Conservation (phyloP, 2,329 filamentous ascomycete genomes). For the Phaeomoniella chlamydospora region DNA sequence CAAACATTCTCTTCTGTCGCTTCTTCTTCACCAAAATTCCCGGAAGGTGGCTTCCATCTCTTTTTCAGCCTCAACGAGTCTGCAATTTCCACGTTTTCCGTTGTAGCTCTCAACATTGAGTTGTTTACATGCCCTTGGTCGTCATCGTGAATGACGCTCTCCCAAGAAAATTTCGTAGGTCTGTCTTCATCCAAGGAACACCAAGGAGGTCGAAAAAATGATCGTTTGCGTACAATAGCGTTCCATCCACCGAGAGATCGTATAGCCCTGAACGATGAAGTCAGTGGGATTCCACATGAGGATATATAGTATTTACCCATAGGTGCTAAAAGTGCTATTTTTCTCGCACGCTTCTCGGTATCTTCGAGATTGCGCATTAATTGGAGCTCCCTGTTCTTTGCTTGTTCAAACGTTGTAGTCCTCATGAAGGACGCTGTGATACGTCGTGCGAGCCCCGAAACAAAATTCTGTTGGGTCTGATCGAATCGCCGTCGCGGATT, state of each 20-base stretch:
- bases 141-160: conserved; percentile 6
- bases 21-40: background rate
- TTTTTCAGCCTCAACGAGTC: conserved; percentile 5
- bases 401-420: conserved; percentile 6
- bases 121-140: conserved; percentile 3
- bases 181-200: background rate
- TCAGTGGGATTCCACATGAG: background rate
- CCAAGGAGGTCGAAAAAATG: background rate
- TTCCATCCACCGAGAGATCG: background rate
- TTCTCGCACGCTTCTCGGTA: conserved; percentile 6
- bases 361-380: conserved; percentile 7
- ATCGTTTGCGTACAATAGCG: background rate
- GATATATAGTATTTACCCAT: conserved; percentile 5
- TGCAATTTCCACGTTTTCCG: conserved; percentile 2
- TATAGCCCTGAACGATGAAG: background rate
- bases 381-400: conserved; percentile 5
- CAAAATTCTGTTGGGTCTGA: conserved; percentile 6
- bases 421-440: conserved; percentile 6
- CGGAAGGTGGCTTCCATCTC: conserved; percentile 7
- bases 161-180: conserved; percentile 5
- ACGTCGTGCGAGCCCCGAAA: conserved; percentile 7
- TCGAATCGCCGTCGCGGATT: conserved; percentile 7
- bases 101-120: conserved; percentile 3
- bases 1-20: conserved; percentile 6
- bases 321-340: conserved; percentile 7